A percentile compares a stretch with the other conserved stretches of the same genome.
Conservation (phyloP, 345 rosid genomes). For the Hibiscus syriacus region DNA sequence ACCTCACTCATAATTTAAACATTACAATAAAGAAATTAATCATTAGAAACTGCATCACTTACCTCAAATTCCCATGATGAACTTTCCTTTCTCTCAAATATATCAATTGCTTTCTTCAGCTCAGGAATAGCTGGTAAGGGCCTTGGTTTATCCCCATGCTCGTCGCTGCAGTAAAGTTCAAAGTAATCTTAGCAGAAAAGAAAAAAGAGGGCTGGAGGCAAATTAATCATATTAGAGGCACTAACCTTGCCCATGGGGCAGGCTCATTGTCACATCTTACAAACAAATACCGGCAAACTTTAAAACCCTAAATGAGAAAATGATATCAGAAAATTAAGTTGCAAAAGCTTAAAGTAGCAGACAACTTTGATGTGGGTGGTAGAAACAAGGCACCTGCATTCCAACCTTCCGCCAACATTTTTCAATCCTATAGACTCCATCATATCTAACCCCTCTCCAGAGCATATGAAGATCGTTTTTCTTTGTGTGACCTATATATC, state of each 20-base stretch:
- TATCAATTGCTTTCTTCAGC: conserved; percentile 34
- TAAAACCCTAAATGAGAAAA: conserved; percentile 30
- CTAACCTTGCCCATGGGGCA: conserved; percentile 63
- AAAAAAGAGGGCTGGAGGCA: conserved; percentile 48
- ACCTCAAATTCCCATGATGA: conserved; percentile 56
- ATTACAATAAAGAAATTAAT: background rate
- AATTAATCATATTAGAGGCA: conserved; percentile 31
- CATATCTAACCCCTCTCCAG: conserved; percentile 62
- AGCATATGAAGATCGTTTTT: conserved; percentile 57
- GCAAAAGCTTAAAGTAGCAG: background rate
- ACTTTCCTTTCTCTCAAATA: conserved; percentile 34
- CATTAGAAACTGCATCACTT: conserved; percentile 1
- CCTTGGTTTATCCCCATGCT: conserved; percentile 52
- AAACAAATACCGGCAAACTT: conserved; percentile 57
- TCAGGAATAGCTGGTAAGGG: conserved; percentile 41
- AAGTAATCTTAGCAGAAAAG: conserved; percentile 12
- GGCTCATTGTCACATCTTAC: conserved; percentile 64
- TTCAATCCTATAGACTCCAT: conserved; percentile 65
- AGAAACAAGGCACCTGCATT: conserved; percentile 26
- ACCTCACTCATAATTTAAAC: background rate
- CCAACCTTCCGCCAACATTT: conserved; percentile 69
- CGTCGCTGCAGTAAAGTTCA: conserved; percentile 34
- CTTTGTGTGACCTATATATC: conserved; percentile 48
- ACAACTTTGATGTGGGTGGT: background rate
- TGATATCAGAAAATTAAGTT: background rate